Base-by-base conservation (phyloP, 2,329 filamentous ascomycete species). In the Epichloe amarillans region DNA sequence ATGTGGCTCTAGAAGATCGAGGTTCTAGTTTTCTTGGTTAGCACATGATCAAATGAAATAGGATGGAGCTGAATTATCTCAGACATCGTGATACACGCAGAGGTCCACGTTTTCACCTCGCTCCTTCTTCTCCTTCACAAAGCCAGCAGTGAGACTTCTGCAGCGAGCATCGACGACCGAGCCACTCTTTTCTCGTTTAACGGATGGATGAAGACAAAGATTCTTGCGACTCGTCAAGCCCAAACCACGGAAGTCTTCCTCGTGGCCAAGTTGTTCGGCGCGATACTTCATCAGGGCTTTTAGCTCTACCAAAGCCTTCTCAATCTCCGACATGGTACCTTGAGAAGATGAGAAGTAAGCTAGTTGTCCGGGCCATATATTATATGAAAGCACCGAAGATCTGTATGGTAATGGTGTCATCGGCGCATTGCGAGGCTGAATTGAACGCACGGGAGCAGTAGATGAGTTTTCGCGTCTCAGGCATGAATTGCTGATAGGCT, bases 291-390 rank as follows among this genome's bases (percentile, higher is more conserved):
- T 98, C 49, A 98, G 70, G 23, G 83, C 83, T 65, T 93, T 89
- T 59, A 98, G 67, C 68, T 98, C 93, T 10, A 88, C 87, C 49
- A 98, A 70, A 0, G 94, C 93, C 70, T 98, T 98, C 66, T 98
- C 93, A 62, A 98, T 98, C 71, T 98, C 93, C 38, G 93, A 98
- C 90, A 98, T 98, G 51, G 93, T 98, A 72, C 79, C 79, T 82
- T 39, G 11, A 30, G 12, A 26, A 46, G 10, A 42, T 5, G 6
- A 15, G 15, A 26, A 33, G 41, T 50, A 35, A 33, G 50, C 37
- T 19, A 46, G 15, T 19, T 17, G 30, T n/a, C 8, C 14, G 14
- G 17, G 21, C 26, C 10, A 17, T 12, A 17, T 43, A 5, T 21
- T 42, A 4, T 42, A 30, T 10, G 26, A 30, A 30, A 30, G 26